Conservation (phyloP, 148 eudicot genomes). For the Chenopodium formosanum region DNA sequence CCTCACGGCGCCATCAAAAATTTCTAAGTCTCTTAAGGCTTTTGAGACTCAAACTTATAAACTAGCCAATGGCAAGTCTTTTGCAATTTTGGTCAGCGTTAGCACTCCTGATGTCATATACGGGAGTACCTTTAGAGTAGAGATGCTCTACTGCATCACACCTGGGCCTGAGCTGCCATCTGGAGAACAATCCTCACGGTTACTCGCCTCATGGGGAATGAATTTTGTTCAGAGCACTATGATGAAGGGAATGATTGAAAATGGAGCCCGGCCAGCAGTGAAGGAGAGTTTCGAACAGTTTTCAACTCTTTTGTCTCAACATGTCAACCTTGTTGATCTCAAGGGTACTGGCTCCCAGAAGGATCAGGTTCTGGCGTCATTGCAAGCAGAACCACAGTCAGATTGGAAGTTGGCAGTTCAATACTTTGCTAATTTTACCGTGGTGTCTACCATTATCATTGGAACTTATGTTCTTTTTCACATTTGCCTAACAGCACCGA, state of each 20-base stretch:
- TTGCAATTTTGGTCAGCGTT: constrained; percentile 60
- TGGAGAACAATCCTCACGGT: constrained; percentile 66
- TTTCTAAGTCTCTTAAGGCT: constrained; percentile 76
- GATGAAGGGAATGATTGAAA: constrained; percentile 94
- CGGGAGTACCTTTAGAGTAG: constrained; percentile 67
- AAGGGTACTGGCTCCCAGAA: constrained; percentile 60
- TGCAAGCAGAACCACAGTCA: constrained; percentile 67
- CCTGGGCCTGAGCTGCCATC: constrained; percentile 88
- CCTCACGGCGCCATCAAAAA: constrained; percentile 58
- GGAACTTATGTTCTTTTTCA: constrained; percentile 64
- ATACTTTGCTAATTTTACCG: constrained; percentile 83
- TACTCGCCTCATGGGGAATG: constrained; percentile 72
- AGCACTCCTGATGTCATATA: constrained; percentile 92
- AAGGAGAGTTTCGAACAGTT: constrained; percentile 77
- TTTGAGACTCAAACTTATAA: constrained; percentile 80
- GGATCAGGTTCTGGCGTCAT: constrained; percentile 72
- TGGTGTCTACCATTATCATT: constrained; percentile 57
- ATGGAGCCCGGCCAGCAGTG: constrained; percentile 78
- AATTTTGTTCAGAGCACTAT: constrained; percentile 90
- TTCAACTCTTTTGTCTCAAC: constrained; percentile 45
- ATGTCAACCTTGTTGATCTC: constrained; percentile 55
- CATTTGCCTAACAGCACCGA: constrained; percentile 60
- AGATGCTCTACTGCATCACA: constrained; percentile 66
- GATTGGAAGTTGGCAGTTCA: constrained; percentile 82
- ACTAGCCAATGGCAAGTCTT: constrained; percentile 67